A percentile compares a stretch with the other conserved stretches of the same genome.
These are phyloP conservation scores for Candida berthetii DNA, from an alignment of 805 yeast species.

Conservation along the genomic window DNA sequence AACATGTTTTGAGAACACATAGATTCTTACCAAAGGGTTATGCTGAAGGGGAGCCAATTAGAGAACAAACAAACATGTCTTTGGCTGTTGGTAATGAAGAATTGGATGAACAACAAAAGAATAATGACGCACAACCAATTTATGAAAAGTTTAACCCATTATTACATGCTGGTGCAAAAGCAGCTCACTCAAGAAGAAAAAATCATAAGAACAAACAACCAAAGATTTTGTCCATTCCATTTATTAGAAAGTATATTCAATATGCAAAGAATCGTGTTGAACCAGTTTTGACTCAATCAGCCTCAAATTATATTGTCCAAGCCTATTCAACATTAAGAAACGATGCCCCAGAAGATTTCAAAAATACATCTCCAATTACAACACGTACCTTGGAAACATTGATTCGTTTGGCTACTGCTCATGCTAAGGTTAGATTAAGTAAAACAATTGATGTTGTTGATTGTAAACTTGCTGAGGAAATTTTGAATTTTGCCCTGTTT, in stretches of 20 bases:
- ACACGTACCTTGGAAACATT: conserved; percentile 97
- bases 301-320: conserved; percentile 74
- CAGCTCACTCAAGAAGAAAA: conserved; percentile 25
- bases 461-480: conserved; percentile 79
- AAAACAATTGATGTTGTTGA: conserved; percentile 68
- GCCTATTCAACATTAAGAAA: conserved; percentile 81
- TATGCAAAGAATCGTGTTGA: conserved; percentile 85
- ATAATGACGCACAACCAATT: conserved; percentile 34
- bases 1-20: conserved; percentile 93
- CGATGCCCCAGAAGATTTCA: conserved; percentile 57
- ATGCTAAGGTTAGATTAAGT: conserved; percentile 90
- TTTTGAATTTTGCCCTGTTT: conserved; percentile 81
- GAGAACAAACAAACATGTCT: conserved; percentile 66
- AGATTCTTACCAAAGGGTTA: conserved; percentile 83
- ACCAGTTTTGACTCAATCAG: conserved; percentile 73
- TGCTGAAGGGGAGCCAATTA: conserved; percentile 88
- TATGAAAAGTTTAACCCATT: conserved; percentile 80
- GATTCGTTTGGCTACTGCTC: conserved; percentile 93
- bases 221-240: conserved; percentile 66
- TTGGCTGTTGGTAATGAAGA: conserved; percentile 76
- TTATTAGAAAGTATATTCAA: conserved; percentile 87
- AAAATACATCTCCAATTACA: conserved; percentile 88
- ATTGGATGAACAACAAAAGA: conserved; percentile 42
- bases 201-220: conserved; percentile 29
- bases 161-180: conserved; percentile 72